phyloP scores from a whole-genome alignment of 1,284 basidiomycete species.

The Naganishia cerealis region DNA sequence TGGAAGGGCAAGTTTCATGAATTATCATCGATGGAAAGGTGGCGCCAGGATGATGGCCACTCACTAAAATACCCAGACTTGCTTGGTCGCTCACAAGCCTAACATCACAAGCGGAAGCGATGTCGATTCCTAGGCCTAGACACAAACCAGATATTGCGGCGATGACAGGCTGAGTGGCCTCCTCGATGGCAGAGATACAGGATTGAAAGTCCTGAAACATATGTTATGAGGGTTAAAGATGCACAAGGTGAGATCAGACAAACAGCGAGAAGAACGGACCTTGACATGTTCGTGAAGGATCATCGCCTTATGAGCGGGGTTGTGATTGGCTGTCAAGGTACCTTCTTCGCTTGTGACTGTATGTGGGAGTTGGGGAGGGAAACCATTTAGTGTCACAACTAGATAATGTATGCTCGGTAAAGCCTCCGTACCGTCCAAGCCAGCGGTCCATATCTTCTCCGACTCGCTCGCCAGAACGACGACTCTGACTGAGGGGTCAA shows the following conservation, averaged over 20 bases:
- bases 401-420: background rate
- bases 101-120: constrained; percentile 77
- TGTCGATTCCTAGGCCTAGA: constrained; percentile 68
- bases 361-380: background rate
- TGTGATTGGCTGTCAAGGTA: constrained; percentile 5
- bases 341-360: constrained; percentile 19
- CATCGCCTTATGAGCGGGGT: constrained; percentile 34
- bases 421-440: constrained; percentile 69
- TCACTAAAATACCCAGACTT: constrained; percentile 58
- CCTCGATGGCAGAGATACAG: constrained; percentile 68
- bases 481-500: constrained; percentile 64
- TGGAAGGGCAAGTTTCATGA: background rate
- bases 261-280: constrained; percentile 41
- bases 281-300: constrained; percentile 59
- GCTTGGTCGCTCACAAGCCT: constrained; percentile 68
- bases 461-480: constrained; percentile 70
- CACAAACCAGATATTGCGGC: constrained; percentile 75
- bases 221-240: background rate
- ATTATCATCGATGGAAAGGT: no score
- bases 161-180: constrained; percentile 80
- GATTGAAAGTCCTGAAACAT: constrained; percentile 63
- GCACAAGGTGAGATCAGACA: background rate
- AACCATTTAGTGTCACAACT: background rate
- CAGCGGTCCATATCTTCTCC: constrained; percentile 75
- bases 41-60: background rate